Percentiles rank a stretch among this genome's conserved stretches.
Conservation (phyloP, 257 asterid species). For the Solanum tacnaense region DNA sequence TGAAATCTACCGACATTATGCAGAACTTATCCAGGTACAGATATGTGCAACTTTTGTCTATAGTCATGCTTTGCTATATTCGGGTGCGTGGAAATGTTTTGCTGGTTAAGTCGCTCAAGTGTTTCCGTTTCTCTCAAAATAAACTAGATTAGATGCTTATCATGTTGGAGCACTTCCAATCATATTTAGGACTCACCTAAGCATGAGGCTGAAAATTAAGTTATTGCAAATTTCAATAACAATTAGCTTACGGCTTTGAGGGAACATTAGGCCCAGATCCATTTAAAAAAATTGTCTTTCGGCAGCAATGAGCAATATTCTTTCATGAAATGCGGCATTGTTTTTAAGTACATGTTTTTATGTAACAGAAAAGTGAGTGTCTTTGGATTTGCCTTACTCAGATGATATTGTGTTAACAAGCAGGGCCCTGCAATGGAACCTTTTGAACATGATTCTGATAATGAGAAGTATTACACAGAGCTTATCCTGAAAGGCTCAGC, state of each 20-base stretch:
- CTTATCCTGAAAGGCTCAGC: slow-evolving; percentile 43
- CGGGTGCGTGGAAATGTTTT: not conserved
- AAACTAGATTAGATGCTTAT: not conserved
- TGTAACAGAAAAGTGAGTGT: not conserved
- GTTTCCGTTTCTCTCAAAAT: not conserved
- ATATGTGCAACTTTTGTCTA: not conserved
- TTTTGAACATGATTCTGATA: slow-evolving; percentile 56
- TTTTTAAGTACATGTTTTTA: not conserved
- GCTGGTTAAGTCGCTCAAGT: not conserved
- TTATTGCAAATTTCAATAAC: not conserved
- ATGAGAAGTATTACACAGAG: slow-evolving; percentile 59
- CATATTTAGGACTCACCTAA: not conserved
- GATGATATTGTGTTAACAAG: slow-evolving; percentile 1
- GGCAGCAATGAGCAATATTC: not conserved
- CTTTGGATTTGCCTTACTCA: not conserved
- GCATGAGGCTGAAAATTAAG: not conserved
- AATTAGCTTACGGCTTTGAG: not conserved
- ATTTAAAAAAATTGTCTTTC: not conserved
- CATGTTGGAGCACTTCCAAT: not conserved
- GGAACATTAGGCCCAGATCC: not conserved
- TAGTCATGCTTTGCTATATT: not conserved
- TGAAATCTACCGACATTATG: slow-evolving; percentile 76
- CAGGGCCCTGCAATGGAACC: slow-evolving; percentile 90
- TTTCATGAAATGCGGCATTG: not conserved
- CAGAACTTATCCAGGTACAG: slow-evolving; percentile 82